Percentiles rank a stretch among this genome's conserved stretches.
Conservation (phyloP, 2,329 filamentous ascomycete genomes). For the Pseudogymnoascus sp. region DNA sequence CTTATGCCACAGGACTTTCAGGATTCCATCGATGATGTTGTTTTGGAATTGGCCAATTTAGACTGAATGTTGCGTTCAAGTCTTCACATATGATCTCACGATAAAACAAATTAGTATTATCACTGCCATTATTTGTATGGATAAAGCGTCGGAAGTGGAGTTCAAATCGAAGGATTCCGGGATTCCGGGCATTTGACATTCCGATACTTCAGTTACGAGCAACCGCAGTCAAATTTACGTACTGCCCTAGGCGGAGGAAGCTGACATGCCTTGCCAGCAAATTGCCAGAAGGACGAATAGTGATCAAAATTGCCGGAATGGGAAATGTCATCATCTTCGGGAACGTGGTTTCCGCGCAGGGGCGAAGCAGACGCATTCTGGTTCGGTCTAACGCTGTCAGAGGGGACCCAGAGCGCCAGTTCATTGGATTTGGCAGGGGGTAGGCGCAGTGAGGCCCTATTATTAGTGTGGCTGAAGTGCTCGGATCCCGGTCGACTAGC, state of each 20-base stretch:
- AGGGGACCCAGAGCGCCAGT: not conserved
- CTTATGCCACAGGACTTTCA: slow-evolving; percentile 31
- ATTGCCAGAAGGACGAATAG: not conserved
- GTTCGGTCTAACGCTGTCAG: not conserved
- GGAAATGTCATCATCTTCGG: slow-evolving; percentile 1
- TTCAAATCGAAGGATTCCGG: not conserved
- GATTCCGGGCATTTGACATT: not conserved
- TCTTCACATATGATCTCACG: not conserved
- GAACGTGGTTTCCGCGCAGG: not conserved
- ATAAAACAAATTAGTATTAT: too few species aligned
- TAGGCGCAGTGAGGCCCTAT: not conserved
- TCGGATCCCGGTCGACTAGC: not conserved
- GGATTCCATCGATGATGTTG: slow-evolving; percentile 43
- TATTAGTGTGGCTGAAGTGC: slow-evolving; percentile 1
- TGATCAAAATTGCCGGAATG: not conserved
- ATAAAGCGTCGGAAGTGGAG: not conserved
- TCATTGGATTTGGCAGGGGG: not conserved
- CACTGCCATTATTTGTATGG: not conserved
- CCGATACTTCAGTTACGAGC: not conserved
- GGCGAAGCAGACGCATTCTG: not conserved
- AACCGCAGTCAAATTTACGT: not conserved
- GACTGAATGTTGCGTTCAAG: not conserved
- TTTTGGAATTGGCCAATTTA: slow-evolving; percentile 16
- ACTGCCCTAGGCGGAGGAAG: not conserved
- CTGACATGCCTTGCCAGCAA: not conserved